These are phyloP conservation scores for Wolfiporia cocos DNA, from an alignment of 1,284 basidiomycete species.

Conservation along the genomic window DNA sequence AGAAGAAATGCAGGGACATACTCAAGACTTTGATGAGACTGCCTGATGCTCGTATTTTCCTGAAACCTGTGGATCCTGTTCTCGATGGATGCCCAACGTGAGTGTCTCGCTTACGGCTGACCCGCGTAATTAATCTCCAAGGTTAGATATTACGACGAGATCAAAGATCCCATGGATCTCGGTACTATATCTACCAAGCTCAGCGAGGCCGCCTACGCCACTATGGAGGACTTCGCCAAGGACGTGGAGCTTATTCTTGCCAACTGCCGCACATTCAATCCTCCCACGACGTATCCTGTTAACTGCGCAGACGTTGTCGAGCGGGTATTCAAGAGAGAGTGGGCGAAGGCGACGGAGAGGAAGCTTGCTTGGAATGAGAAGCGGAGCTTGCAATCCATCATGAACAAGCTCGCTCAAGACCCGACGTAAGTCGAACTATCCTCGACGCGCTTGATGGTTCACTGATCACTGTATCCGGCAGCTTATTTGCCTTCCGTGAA, in stretches of 20 bases:
- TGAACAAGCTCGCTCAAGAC: constrained; percentile 72
- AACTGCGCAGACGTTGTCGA: constrained; percentile 73
- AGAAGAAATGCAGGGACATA: constrained; percentile 76
- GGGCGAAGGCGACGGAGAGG: constrained; percentile 72
- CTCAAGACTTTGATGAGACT: constrained; percentile 62
- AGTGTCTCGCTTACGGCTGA: too few species aligned
- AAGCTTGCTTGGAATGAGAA: constrained; percentile 81
- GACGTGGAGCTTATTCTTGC: constrained; percentile 84
- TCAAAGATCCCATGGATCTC: constrained; percentile 93
- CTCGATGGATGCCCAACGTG: constrained; percentile 84
- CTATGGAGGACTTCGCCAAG: constrained; percentile 76
- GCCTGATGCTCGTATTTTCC: constrained; percentile 74
- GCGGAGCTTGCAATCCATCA: constrained; percentile 66
- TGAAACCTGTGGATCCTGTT: constrained; percentile 82
- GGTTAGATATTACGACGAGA: constrained; percentile 93
- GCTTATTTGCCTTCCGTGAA: constrained; percentile 76
- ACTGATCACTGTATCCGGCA: constrained; percentile 20
- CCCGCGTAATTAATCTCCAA: too few species aligned
- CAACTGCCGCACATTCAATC: constrained; percentile 91
- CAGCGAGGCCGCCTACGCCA: constrained; percentile 58
- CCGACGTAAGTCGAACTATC: constrained; percentile 45
- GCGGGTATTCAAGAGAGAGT: constrained; percentile 78
- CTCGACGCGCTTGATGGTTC: neutral
- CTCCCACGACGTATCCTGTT: constrained; percentile 70
- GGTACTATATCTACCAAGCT: constrained; percentile 79